Evolutionary conservation across 139 green algal species (phyloP).

Genomic region (Volvox africanus): DNA sequence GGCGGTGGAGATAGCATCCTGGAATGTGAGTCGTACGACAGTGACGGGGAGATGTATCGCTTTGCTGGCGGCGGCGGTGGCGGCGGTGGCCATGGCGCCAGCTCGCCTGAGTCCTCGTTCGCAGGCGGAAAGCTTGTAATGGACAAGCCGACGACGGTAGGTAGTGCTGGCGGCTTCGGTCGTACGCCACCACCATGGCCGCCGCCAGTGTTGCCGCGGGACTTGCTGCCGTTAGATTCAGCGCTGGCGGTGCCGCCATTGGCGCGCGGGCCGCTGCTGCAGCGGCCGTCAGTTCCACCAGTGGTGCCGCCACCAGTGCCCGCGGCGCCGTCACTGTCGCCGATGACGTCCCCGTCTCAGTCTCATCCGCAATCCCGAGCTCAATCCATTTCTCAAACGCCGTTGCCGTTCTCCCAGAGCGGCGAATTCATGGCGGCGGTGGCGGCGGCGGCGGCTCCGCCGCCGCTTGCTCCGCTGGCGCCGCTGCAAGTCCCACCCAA

Average conservation of each 20-base stretch:
- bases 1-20: background rate
- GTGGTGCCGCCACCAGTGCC: background rate
- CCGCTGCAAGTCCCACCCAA: background rate
- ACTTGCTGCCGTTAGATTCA: background rate
- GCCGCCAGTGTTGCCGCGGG: constrained; percentile 14
- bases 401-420: background rate
- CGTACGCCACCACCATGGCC: background rate
- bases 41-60: constrained; percentile 6
- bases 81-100: background rate
- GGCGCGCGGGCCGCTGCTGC: background rate
- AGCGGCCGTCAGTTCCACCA: background rate
- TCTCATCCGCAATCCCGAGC: background rate
- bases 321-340: background rate
- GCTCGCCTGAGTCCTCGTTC: background rate
- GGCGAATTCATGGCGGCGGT: background rate
- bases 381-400: background rate
- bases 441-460: background rate
- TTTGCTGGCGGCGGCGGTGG: background rate
- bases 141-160: too few relatives aligned
- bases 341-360: constrained; percentile 2
- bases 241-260: background rate
- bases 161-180: background rate
- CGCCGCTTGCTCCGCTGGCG: background rate
- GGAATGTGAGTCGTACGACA: constrained; percentile 26
- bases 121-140: background rate